Evolutionary conservation across 345 rosid genomes (phyloP), one percentile per base, ranked within the genome.

Genomic region (Gossypium longicalyx): DNA sequence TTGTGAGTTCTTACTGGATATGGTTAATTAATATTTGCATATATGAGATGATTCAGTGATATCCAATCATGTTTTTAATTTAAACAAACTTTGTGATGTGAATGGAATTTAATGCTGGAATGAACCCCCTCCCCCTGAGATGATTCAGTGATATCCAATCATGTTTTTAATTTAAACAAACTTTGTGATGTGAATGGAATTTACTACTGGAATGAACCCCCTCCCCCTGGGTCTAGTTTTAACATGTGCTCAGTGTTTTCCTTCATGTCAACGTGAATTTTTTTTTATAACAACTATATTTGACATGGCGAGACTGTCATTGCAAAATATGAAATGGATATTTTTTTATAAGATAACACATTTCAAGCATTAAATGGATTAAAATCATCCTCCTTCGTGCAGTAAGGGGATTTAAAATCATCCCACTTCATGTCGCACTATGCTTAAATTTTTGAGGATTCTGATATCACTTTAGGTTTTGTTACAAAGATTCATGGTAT

Each of bases 1-100:
- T 94, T 76, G 97, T 88, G 83, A 86, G 91, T 85, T 82, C 29
- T 19, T 68, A 19, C 34, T n/a, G 12, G 41, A 52, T 78, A 44
- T 77, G 11, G 51, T 34, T 82, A 45, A 12, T 48, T 47, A 34
- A 43, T 43, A 43, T 62, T 62, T 78, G 29, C 51, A 67, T 72
- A 38, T 58, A 64, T 64, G 20, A 47, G 78, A 41, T 75, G 70
- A 34, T 8, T 63, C n/a, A 64, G 77, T 73, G 68, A 56, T 82
- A 73, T 38, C 22, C 49, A 29, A 73, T 62, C 49, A 34, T 68
- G 56, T 63, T 51, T 47, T 52, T 62, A 7, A 22, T 29, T 43
- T 65, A 47, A 23, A 27, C 47, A 44, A 48, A 53, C 43, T 73
- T 45, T 66, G 13, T 19, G 17, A 47, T 79, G 65, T 47, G 41